phyloP scores from a whole-genome alignment of 805 yeast species.

The Ogataea chonburiensis region DNA sequence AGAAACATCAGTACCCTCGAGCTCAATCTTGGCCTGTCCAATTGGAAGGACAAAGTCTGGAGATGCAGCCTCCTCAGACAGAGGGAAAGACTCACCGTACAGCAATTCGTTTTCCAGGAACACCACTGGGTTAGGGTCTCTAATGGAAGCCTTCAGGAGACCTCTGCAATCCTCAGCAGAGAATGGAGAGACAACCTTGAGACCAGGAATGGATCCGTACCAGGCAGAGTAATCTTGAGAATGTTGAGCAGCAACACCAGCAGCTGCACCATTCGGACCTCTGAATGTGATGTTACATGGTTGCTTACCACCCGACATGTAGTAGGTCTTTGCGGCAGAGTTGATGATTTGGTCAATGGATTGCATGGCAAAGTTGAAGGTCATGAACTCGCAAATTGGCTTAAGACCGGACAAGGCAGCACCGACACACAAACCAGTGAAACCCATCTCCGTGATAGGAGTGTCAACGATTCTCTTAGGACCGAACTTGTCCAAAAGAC shows the following conservation, averaged over 20 bases:
- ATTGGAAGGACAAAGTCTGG: slow-evolving; percentile 90
- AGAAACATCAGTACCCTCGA: slow-evolving; percentile 87
- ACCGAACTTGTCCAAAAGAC: slow-evolving; percentile 91
- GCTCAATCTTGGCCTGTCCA: slow-evolving; percentile 94
- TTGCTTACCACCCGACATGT: slow-evolving; percentile 99
- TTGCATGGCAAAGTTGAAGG: slow-evolving; percentile 99
- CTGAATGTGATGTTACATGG: slow-evolving; percentile 96
- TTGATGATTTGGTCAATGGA: slow-evolving; percentile 97
- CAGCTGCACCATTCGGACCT: slow-evolving; percentile 99
- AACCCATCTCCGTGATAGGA: slow-evolving; percentile 99
- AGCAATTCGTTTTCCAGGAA: slow-evolving; percentile 94
- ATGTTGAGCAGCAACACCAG: slow-evolving; percentile 99
- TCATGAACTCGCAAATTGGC: slow-evolving; percentile 98
- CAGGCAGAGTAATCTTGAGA: slow-evolving; percentile 97
- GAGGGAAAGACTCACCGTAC: slow-evolving; percentile 88
- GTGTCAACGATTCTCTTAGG: slow-evolving; percentile 92
- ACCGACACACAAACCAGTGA: slow-evolving; percentile 92
- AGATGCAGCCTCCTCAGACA: slow-evolving; percentile 84
- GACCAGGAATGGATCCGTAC: slow-evolving; percentile 98
- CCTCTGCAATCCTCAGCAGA: slow-evolving; percentile 96
- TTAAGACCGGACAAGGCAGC: slow-evolving; percentile 95
- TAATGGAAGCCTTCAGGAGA: slow-evolving; percentile 89
- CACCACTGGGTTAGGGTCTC: slow-evolving; percentile 98
- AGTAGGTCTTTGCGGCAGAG: slow-evolving; percentile 97
- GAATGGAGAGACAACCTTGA: slow-evolving; percentile 94